These are phyloP conservation scores for Termitomyces sp. DNA, from an alignment of 768 basidiomycete genomes.

Conservation along the genomic window DNA sequence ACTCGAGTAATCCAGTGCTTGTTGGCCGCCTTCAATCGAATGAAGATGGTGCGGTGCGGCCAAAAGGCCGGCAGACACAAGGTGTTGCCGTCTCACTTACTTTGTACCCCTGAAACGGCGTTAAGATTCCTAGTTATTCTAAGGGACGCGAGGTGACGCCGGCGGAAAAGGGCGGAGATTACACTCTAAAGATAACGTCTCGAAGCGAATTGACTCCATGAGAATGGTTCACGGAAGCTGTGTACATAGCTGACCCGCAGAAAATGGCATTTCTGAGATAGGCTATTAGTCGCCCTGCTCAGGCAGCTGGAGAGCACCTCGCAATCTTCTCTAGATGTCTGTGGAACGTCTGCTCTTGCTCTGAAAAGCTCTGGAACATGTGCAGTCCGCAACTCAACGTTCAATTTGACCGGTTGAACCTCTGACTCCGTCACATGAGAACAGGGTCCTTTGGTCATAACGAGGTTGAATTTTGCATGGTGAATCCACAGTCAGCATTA, in stretches of 20 bases:
- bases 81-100: not conserved
- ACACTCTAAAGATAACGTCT: not conserved
- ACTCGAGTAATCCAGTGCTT: not conserved
- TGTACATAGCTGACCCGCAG: not conserved
- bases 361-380: not conserved
- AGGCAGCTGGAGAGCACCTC: not conserved
- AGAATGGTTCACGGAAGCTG: not conserved
- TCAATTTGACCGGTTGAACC: not conserved
- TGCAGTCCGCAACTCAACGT: not conserved
- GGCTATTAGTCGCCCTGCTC: not conserved
- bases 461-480: not conserved
- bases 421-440: not conserved
- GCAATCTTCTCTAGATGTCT: not conserved
- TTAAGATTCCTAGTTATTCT: not conserved
- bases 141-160: not conserved
- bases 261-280: not conserved
- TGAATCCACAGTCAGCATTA: not conserved
- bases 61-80: not conserved
- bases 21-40: not conserved
- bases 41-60: not conserved
- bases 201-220: not conserved
- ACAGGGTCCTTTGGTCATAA: not conserved
- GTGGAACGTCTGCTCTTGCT: not conserved
- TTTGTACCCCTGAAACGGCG: not conserved
- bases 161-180: not conserved